Percentiles rank a stretch among this genome's conserved stretches.
phyloP scores from a whole-genome alignment of 306 rosid genomes.

The Cicer yamashitae region DNA sequence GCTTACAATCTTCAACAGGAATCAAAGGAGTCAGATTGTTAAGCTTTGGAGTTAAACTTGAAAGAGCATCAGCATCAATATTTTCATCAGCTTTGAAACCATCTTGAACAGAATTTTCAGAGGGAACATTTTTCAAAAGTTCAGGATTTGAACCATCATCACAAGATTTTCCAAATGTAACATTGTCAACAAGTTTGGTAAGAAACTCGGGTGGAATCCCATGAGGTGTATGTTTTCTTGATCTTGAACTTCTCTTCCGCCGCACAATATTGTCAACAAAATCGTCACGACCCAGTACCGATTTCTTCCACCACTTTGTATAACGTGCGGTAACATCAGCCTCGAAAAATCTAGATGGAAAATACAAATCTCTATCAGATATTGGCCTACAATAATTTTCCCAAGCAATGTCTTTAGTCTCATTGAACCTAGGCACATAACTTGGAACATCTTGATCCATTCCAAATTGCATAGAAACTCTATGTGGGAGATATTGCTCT shows the following conservation, averaged over 20 bases:
- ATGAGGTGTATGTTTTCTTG: background rate
- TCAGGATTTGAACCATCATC: constrained; percentile 8
- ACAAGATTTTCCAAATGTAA: constrained; percentile 5
- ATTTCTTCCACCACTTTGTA: constrained; percentile 43
- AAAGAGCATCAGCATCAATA: constrained; percentile 26
- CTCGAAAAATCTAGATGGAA: constrained; percentile 49
- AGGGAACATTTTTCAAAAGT: background rate
- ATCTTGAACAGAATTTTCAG: constrained; percentile 6
- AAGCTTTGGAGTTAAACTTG: constrained; percentile 12
- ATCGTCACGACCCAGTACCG: background rate
- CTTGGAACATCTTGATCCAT: constrained; percentile 66
- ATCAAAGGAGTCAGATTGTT: background rate
- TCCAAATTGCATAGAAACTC: constrained; percentile 70
- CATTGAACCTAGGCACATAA: background rate
- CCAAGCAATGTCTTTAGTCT: constrained; percentile 47
- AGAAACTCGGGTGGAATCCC: constrained; percentile 41
- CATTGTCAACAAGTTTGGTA: constrained; percentile 22
- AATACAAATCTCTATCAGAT: constrained; percentile 31
- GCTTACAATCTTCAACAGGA: background rate
- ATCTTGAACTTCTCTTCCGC: constrained; percentile 21
- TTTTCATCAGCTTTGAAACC: background rate
- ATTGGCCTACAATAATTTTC: constrained; percentile 36
- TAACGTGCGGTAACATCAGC: constrained; percentile 49
- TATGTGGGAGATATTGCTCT: constrained; percentile 56
- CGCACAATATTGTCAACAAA: background rate